Evolutionary conservation across 2,329 filamentous ascomycete species (phyloP), one percentile per base, ranked within the genome.

Genomic region (Diaporthe aspalathi): DNA sequence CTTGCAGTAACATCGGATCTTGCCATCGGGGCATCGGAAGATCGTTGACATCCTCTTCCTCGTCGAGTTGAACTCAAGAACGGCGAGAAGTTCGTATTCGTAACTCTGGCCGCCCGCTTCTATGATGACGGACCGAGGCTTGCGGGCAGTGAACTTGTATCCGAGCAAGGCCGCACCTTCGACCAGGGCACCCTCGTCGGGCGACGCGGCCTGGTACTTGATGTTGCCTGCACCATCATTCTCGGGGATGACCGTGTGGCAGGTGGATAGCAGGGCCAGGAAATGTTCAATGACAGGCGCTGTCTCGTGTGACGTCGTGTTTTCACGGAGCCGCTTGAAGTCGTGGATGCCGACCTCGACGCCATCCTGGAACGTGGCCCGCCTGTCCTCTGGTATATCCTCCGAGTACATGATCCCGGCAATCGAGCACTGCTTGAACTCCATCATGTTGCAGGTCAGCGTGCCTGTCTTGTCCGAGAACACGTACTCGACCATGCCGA

Each of bases 31-130:
- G 78, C 95, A 98, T 67, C 97, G 91, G 84, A 97, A 98, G 75
- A 99, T 97, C 27, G 95, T 93, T 9, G 96, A 98, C 96, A 99
- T 99, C 75, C 96, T 89, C 84, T 99, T 99, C 77, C 96, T 89
- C 11, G 94, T 96, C 1, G 96, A 98, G 83, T 99, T 99, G 86
- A 99, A 99, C 81, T 99, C 96, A 80, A 95, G 98, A n/a, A 99
- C 95, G 2, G 95, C 95, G 71, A 99, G 84, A 49, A 99, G 87
- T 80, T 98, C 94, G 79, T 96, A 99, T 80, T 98, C 93, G 53
- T 89, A 86, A 75, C 94, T 88, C 76, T 89, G 84, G 1, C 93
- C 94, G 49, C 89, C 88, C 1, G 92, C 91, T 70, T 92, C 88
- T 76, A 98, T 95, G 50, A 95, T 92, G 38, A 99, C 96, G 6